Conservation (phyloP, 805 yeast species). For the Myxozyma geophila region DNA sequence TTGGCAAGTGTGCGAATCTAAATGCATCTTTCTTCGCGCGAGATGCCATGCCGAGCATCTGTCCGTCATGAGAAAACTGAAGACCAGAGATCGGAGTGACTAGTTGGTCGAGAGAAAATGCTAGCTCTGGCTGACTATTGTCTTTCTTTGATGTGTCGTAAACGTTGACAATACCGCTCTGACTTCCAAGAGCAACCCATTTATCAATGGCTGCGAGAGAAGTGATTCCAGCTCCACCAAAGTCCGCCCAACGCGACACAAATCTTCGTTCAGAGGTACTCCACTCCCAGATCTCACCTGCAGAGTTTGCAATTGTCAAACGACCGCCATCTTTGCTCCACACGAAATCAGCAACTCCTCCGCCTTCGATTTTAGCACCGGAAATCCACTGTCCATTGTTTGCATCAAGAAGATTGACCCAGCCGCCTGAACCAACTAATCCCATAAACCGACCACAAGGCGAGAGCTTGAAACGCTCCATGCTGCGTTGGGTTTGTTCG, state of each 20-base stretch:
- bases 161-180: slow-evolving; percentile 85
- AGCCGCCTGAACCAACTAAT: slow-evolving; percentile 82
- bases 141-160: slow-evolving; percentile 57
- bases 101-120: slow-evolving; percentile 72
- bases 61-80: slow-evolving; percentile 84
- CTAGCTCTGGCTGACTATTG: slow-evolving; percentile 54
- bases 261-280: slow-evolving; percentile 57
- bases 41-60: slow-evolving; percentile 81
- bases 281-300: slow-evolving; percentile 93
- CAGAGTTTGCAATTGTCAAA: slow-evolving; percentile 66
- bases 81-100: slow-evolving; percentile 78
- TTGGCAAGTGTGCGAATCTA: slow-evolving; percentile 83
- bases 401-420: slow-evolving; percentile 82
- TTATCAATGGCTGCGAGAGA: slow-evolving; percentile 60
- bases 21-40: slow-evolving; percentile 85
- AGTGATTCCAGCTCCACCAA: slow-evolving; percentile 84
- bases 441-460: slow-evolving; percentile 75
- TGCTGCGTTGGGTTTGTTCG: slow-evolving; percentile 78
- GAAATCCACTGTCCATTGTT: slow-evolving; percentile 82
- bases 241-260: slow-evolving; percentile 74
- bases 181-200: slow-evolving; percentile 88
- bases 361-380: slow-evolving; percentile 83
- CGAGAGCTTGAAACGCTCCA: slow-evolving; percentile 79
- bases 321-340: slow-evolving; percentile 57
- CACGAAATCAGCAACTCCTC: slow-evolving; percentile 78